phyloP scores from a whole-genome alignment of 2,329 filamentous ascomycete species.

The Aspergillus awamori region DNA sequence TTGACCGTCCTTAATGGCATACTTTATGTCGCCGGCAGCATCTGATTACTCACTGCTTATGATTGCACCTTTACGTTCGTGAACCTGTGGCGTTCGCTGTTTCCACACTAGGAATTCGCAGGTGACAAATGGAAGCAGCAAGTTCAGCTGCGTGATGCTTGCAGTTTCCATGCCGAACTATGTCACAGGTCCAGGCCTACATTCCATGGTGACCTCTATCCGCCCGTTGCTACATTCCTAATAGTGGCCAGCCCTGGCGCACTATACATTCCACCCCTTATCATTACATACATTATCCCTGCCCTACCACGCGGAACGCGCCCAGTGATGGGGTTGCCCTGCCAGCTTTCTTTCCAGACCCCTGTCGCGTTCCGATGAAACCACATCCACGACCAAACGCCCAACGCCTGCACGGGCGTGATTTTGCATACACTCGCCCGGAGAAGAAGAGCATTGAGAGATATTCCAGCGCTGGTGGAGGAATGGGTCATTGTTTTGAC shows the following conservation, averaged over 20 bases:
- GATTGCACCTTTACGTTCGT: background rate
- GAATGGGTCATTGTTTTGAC: slow-evolving; percentile 15
- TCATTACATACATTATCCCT: slow-evolving; percentile 20
- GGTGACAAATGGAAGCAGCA: background rate
- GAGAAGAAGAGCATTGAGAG: slow-evolving; percentile 1
- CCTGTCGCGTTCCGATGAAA: slow-evolving; percentile 9
- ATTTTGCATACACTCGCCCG: background rate
- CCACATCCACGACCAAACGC: background rate
- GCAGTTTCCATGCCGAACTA: slow-evolving; percentile 25
- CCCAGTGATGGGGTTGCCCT: background rate
- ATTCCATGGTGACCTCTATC: slow-evolving; percentile 19
- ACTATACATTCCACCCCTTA: slow-evolving; percentile 25
- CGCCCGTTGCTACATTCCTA: slow-evolving; percentile 25
- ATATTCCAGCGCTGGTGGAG: slow-evolving; percentile 7
- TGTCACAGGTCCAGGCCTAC: slow-evolving; percentile 12
- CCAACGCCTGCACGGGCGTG: background rate
- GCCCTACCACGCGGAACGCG: slow-evolving; percentile 1
- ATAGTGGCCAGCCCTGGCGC: slow-evolving; percentile 17
- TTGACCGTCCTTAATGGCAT: too few species aligned
- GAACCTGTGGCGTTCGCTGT: background rate
- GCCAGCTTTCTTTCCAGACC: slow-evolving; percentile 3
- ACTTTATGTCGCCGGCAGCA: too few species aligned
- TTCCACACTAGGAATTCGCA: background rate
- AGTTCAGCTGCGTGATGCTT: background rate
- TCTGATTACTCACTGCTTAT: too few species aligned